Conservation (phyloP, 2,329 filamentous ascomycete genomes). For the Cucurbitaria berberidis region DNA sequence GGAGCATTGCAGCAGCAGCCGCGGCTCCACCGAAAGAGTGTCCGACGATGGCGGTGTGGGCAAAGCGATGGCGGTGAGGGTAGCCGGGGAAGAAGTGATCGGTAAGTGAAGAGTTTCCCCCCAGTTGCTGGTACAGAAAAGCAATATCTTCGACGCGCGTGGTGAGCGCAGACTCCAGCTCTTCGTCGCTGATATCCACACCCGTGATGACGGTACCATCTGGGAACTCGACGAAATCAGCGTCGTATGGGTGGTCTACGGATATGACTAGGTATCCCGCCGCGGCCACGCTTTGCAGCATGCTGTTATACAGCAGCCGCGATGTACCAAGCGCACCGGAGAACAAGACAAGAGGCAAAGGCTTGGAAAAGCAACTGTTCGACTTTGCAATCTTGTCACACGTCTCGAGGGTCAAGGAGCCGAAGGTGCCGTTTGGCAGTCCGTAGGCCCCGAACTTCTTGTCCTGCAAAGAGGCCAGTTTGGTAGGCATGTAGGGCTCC, state of each 20-base stretch:
- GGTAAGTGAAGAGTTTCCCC: constrained; percentile 10
- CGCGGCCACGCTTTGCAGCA: constrained; percentile 56
- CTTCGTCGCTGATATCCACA: constrained; percentile 28
- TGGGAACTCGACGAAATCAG: constrained; percentile 57
- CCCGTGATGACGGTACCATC: constrained; percentile 46
- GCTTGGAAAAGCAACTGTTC: not conserved
- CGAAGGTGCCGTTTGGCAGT: constrained; percentile 34
- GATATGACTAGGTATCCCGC: constrained; percentile 57
- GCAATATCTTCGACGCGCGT: constrained; percentile 32
- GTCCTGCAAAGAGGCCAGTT: constrained; percentile 28
- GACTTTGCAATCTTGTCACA: constrained; percentile 13
- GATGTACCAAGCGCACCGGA: constrained; percentile 55
- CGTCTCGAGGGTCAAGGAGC: constrained; percentile 20
- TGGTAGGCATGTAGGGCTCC: constrained; percentile 31
- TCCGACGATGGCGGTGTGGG: constrained; percentile 33
- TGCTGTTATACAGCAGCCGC: constrained; percentile 52
- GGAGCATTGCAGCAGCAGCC: constrained; percentile 22
- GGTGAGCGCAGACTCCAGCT: constrained; percentile 25
- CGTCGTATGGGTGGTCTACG: constrained; percentile 60
- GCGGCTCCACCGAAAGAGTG: constrained; percentile 49
- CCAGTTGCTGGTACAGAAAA: constrained; percentile 29
- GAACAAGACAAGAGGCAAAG: constrained; percentile 49
- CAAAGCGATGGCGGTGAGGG: not conserved
- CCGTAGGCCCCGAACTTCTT: constrained; percentile 31
- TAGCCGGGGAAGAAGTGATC: constrained; percentile 13